Conservation (phyloP, 768 basidiomycete genomes). For the Daedaleopsis nitida region DNA sequence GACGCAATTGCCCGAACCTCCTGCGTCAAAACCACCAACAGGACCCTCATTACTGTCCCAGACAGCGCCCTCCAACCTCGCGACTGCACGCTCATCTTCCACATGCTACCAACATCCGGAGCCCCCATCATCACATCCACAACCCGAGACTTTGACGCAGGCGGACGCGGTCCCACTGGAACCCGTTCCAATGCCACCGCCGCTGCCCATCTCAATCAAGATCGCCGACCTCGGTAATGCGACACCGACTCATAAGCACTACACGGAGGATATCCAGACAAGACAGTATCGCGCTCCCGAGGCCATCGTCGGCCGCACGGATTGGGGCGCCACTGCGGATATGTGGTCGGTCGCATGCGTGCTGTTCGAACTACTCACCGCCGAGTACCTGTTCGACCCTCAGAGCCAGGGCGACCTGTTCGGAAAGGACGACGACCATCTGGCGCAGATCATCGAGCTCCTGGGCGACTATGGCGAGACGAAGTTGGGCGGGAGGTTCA, state of each 20-base stretch:
- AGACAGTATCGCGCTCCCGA: slow-evolving; percentile 95
- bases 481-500: slow-evolving; percentile 85
- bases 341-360: slow-evolving; percentile 93
- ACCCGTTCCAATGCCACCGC: slow-evolving; percentile 3
- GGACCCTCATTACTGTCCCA: slow-evolving; percentile 39
- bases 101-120: slow-evolving; percentile 13
- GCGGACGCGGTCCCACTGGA: not conserved
- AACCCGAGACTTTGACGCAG: not conserved
- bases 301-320: slow-evolving; percentile 83
- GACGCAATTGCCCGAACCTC: slow-evolving; percentile 8
- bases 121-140: slow-evolving; percentile 14
- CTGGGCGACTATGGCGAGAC: slow-evolving; percentile 77
- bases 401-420: slow-evolving; percentile 80
- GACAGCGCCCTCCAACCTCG: slow-evolving; percentile 36
- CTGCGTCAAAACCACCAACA: slow-evolving; percentile 11
- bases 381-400: slow-evolving; percentile 91
- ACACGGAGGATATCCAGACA: slow-evolving; percentile 96
- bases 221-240: slow-evolving; percentile 96
- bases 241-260: slow-evolving; percentile 87
- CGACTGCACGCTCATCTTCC: slow-evolving; percentile 20
- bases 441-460: slow-evolving; percentile 93
- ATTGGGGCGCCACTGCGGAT: slow-evolving; percentile 86
- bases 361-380: slow-evolving; percentile 87
- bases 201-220: slow-evolving; percentile 75
- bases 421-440: slow-evolving; percentile 93